Evolutionary conservation across 208 protist genomes (phyloP).

Genomic region (Acanthamoeba castellanii): DNA sequence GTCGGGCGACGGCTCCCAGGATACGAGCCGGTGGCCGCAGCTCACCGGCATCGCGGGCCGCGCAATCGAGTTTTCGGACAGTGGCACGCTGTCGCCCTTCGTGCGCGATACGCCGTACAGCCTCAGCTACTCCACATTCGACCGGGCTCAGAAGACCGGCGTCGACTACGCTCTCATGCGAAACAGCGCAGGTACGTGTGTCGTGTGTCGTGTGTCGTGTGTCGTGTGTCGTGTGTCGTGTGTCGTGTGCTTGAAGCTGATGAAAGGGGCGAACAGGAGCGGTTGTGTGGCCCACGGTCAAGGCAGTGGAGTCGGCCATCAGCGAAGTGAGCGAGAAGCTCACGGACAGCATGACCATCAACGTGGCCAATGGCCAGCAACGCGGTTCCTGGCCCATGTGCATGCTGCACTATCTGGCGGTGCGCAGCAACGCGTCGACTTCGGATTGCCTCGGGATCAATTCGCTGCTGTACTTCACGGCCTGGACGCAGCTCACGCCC

Average conservation of each 20-base stretch:
- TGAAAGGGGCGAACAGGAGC: neutral
- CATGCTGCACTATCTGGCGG: neutral
- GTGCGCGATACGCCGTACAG: neutral
- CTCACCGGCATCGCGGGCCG: neutral
- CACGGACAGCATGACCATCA: neutral
- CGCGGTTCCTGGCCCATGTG: constrained; percentile 31
- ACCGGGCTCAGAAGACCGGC: neutral
- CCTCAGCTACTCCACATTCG: neutral
- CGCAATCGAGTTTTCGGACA: neutral
- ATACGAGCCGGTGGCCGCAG: neutral
- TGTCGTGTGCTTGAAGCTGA: neutral
- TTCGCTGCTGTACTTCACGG: neutral
- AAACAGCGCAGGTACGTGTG: neutral
- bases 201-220: neutral
- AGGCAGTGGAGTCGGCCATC: neutral
- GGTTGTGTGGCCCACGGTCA: neutral
- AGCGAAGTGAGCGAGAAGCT: neutral
- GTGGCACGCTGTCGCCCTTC: neutral
- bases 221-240: neutral
- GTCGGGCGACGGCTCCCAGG: neutral
- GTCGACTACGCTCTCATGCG: neutral
- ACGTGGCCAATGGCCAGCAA: neutral
- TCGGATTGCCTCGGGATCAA: neutral
- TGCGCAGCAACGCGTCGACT: neutral
- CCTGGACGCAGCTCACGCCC: constrained; percentile 21